A percentile compares a stretch with the other conserved stretches of the same genome.
These are phyloP conservation scores for Mycena crocata DNA, from an alignment of 768 basidiomycete species.

Conservation along the genomic window DNA sequence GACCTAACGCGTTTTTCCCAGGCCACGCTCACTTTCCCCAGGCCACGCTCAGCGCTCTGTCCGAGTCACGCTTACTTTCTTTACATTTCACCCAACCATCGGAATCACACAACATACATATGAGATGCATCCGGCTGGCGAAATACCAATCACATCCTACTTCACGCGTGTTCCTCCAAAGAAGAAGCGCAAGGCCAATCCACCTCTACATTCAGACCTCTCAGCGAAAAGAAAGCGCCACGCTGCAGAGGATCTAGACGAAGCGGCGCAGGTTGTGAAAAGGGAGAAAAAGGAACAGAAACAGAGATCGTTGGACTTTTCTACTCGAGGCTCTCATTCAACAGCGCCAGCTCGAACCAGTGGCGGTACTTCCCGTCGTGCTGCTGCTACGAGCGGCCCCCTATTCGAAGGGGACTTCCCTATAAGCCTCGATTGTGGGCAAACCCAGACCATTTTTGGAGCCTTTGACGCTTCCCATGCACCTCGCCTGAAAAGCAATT, in stretches of 20 bases:
- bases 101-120: too few species aligned
- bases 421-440: too few species aligned
- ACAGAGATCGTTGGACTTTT: conserved; percentile 9
- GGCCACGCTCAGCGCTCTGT: too few species aligned
- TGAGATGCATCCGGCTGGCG: conserved; percentile 9
- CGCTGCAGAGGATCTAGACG: conserved; percentile 6
- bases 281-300: conserved; percentile 2
- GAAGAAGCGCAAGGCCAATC: conserved; percentile 16
- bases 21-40: background rate
- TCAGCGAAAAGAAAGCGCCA: conserved; percentile 21
- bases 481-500: too few species aligned
- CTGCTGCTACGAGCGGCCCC: too few species aligned
- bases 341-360: background rate
- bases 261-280: background rate
- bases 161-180: conserved; percentile 27
- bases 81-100: too few species aligned
- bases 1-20: background rate
- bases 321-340: conserved; percentile 12
- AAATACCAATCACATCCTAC: conserved; percentile 34
- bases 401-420: too few species aligned
- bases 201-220: conserved; percentile 2
- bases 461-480: too few species aligned
- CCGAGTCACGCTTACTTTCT: too few species aligned
- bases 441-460: too few species aligned
- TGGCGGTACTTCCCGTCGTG: too few species aligned